Conservation (phyloP, 2,329 filamentous ascomycete genomes). For the Alternaria ventricosa region DNA sequence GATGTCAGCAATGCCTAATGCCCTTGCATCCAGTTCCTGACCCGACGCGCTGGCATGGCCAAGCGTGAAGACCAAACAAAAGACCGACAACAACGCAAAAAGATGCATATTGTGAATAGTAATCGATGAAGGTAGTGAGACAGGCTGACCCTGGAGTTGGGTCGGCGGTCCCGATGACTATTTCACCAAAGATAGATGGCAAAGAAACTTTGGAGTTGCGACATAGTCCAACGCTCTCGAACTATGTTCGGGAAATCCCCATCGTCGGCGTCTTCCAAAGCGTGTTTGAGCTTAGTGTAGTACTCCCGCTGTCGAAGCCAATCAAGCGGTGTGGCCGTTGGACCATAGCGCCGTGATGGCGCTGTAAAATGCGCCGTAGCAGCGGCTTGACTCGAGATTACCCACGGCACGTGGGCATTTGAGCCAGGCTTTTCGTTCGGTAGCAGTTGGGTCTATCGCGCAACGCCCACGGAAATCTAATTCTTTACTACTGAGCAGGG, state of each 20-base stretch:
- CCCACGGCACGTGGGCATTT: not conserved
- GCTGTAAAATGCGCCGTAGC: not conserved
- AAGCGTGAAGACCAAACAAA: slow-evolving; percentile 1
- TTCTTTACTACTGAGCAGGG: not conserved
- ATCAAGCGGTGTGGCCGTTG: not conserved
- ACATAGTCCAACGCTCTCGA: not conserved
- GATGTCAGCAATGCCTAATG: slow-evolving; percentile 21
- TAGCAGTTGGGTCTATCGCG: not conserved
- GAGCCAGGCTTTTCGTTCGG: not conserved
- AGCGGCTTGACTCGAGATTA: not conserved
- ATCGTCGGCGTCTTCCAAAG: not conserved
- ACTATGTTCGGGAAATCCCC: not conserved
- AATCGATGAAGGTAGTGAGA: not conserved
- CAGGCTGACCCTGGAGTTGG: not conserved
- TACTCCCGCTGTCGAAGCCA: not conserved
- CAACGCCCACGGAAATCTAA: not conserved
- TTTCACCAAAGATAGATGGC: not conserved
- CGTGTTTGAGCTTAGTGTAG: not conserved
- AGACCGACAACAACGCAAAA: not conserved
- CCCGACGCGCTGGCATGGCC: not conserved
- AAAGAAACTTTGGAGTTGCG: not conserved
- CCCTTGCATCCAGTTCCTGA: not conserved
- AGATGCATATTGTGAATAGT: slow-evolving; percentile 4
- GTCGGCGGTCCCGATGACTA: not conserved
- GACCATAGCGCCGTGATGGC: not conserved